Percentiles rank a stretch among this genome's conserved stretches.
These are phyloP conservation scores for Lithospermum erythrorhizon DNA, from an alignment of 257 asterid genomes.

Conservation along the genomic window DNA sequence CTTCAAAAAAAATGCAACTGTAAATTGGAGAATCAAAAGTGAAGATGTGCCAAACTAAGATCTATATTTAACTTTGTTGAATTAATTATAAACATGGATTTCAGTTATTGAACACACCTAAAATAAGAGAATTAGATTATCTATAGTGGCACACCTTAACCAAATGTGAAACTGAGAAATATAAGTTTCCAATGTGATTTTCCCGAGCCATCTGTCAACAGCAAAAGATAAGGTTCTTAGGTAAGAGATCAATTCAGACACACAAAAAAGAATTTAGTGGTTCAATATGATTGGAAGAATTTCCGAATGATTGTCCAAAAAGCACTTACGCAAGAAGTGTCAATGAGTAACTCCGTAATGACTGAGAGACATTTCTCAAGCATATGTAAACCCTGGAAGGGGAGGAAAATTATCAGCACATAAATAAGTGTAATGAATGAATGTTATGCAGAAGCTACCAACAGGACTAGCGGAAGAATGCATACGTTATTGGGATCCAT, in stretches of 20 bases:
- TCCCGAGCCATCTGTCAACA: constrained; percentile 78
- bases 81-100: too few relatives aligned
- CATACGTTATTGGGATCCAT: constrained; percentile 89
- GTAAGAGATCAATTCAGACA: background rate
- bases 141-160: constrained; percentile 49
- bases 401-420: constrained; percentile 6
- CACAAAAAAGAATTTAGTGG: background rate
- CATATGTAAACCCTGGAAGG: constrained; percentile 62
- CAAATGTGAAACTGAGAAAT: constrained; percentile 85
- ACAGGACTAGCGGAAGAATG: constrained; percentile 6
- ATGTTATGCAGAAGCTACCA: constrained; percentile 5
- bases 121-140: background rate
- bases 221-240: constrained; percentile 10
- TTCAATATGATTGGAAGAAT: background rate
- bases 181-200: constrained; percentile 82
- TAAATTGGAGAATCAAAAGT: too few relatives aligned
- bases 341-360: constrained; percentile 65
- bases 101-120: too few relatives aligned
- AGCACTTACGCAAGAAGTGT: constrained; percentile 83
- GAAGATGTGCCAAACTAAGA: too few relatives aligned
- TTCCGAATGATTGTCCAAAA: background rate
- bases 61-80: too few relatives aligned
- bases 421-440: constrained; percentile 4
- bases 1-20: too few relatives aligned
- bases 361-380: constrained; percentile 75